Evolutionary conservation across 2,329 filamentous ascomycete genomes (phyloP).

Genomic region (Hirsutella minnesotensis): DNA sequence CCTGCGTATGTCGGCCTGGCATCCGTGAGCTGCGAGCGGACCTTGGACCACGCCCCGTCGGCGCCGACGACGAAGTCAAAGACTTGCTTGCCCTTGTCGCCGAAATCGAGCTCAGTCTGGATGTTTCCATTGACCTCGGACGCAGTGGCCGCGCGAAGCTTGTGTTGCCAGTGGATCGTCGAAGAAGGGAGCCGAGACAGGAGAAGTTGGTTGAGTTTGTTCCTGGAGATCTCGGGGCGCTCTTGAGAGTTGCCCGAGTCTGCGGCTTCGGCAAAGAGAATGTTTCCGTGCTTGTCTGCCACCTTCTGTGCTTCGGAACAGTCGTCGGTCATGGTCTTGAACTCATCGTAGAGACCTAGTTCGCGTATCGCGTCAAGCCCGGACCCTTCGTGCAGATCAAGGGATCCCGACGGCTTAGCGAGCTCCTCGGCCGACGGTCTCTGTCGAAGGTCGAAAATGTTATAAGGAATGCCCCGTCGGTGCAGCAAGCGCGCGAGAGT

Average conservation of each 20-base stretch:
- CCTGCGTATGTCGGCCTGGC: too few species aligned
- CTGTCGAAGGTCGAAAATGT: constrained; percentile 21
- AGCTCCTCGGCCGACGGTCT: constrained; percentile 15
- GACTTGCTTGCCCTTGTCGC: constrained; percentile 6
- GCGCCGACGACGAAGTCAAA: constrained; percentile 9
- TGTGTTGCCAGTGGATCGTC: constrained; percentile 10
- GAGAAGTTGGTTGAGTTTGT: constrained; percentile 21
- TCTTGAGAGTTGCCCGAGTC: constrained; percentile 7
- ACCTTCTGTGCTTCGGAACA: constrained; percentile 7
- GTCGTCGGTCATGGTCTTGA: constrained; percentile 11
- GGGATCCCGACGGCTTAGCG: constrained; percentile 23
- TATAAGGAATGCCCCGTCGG: constrained; percentile 18
- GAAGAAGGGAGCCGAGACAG: constrained; percentile 15
- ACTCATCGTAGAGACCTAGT: constrained; percentile 30
- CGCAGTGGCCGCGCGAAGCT: constrained; percentile 2
- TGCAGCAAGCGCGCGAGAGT: constrained; percentile 34
- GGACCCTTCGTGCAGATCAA: constrained; percentile 35
- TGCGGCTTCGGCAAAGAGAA: constrained; percentile 6
- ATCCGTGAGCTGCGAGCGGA: constrained; percentile 12
- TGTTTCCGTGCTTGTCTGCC: constrained; percentile 15
- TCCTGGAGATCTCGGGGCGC: constrained; percentile 26
- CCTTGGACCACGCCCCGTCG: constrained; percentile 12
- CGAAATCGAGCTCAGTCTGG: constrained; percentile 11
- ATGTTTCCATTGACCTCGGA: not conserved
- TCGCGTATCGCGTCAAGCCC: constrained; percentile 32